Evolutionary conservation across 2,329 filamentous ascomycete species (phyloP).

Genomic region (Penicillium sp.): DNA sequence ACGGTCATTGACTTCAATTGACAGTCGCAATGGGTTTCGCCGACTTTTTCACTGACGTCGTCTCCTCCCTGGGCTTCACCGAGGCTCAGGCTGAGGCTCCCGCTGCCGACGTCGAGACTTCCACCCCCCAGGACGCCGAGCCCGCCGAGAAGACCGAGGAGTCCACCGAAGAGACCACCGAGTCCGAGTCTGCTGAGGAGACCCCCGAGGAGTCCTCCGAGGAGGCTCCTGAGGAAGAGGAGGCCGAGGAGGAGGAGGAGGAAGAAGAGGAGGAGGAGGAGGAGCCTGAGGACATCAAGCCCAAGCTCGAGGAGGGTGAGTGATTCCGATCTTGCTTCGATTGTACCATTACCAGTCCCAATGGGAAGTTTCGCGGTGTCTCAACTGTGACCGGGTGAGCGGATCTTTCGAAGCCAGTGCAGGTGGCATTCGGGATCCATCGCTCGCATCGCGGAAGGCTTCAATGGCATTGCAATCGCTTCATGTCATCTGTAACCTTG

Average conservation of each 20-base stretch:
- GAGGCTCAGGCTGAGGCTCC: conserved; percentile 64
- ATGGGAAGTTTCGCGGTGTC: background rate
- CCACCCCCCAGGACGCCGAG: conserved; percentile 48
- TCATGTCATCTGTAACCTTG: conserved; percentile 1
- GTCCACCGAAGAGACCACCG: conserved; percentile 32
- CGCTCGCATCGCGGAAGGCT: conserved; percentile 3
- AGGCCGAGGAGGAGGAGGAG: conserved; percentile 66
- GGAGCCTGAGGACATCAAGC: conserved; percentile 82
- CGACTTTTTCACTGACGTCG: conserved; percentile 66
- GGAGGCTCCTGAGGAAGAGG: conserved; percentile 54
- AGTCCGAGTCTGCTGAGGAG: conserved; percentile 38
- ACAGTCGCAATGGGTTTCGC: conserved; percentile 61
- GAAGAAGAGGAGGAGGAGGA: conserved; percentile 83
- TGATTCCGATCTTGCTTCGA: conserved; percentile 31
- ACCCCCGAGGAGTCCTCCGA: conserved; percentile 50
- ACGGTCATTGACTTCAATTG: conserved; percentile 35
- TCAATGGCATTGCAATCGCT: conserved; percentile 21
- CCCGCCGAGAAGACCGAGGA: conserved; percentile 42
- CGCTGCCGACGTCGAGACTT: conserved; percentile 53
- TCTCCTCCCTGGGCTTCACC: conserved; percentile 64
- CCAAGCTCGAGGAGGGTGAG: conserved; percentile 88
- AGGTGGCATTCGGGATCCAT: conserved; percentile 6
- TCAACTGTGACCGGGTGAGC: background rate
- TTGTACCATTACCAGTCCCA: background rate
- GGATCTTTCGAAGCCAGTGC: conserved; percentile 9